These are phyloP conservation scores for Malus sylvestris DNA, from an alignment of 306 rosid species.

Conservation along the genomic window DNA sequence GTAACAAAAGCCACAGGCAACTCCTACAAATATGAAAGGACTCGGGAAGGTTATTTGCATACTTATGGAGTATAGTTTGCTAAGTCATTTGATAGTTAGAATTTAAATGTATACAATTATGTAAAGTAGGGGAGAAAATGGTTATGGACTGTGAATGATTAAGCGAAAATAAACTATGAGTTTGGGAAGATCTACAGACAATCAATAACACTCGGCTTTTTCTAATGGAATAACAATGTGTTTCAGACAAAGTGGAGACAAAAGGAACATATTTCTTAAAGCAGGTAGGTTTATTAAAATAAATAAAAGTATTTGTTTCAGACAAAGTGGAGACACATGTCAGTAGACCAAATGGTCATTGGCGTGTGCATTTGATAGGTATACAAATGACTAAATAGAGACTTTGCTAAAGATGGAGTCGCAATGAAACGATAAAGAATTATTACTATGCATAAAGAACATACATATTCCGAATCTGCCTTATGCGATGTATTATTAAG, in stretches of 20 bases:
- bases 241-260: too few species aligned
- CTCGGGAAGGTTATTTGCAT: background rate
- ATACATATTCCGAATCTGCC: background rate
- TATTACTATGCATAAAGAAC: background rate
- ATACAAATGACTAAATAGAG: background rate
- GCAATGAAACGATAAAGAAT: background rate
- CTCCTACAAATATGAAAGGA: slow-evolving; percentile 40
- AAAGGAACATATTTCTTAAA: background rate
- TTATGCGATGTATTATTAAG: background rate
- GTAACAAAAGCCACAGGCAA: slow-evolving; percentile 75
- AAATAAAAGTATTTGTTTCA: background rate
- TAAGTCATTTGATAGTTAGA: too few species aligned
- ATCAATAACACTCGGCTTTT: background rate
- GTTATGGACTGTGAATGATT: too few species aligned
- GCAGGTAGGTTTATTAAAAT: background rate
- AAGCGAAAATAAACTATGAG: too few species aligned
- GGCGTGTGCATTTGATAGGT: background rate
- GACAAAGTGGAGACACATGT: background rate
- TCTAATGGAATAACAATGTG: background rate
- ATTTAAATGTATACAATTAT: too few species aligned
- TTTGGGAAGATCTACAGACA: too few species aligned
- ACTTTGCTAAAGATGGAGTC: background rate
- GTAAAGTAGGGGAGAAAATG: too few species aligned
- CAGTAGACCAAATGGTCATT: background rate
- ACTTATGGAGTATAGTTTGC: background rate